Evolutionary conservation across 768 basidiomycete species (phyloP).

Genomic region (Auriculariales sp.): DNA sequence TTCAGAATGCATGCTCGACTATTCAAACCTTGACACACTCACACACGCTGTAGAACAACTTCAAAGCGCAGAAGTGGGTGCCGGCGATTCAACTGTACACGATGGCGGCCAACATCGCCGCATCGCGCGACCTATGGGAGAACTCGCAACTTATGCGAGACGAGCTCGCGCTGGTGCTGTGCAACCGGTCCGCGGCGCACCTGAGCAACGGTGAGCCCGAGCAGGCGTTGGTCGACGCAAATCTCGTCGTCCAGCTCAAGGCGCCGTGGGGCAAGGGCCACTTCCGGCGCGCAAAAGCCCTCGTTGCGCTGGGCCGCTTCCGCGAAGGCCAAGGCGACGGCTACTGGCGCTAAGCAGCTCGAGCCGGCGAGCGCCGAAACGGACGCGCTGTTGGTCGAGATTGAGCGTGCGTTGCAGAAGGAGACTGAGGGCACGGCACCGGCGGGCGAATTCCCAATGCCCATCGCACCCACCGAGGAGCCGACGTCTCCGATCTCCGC

Average conservation of each 20-base stretch:
- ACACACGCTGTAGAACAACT: constrained; percentile 39
- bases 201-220: constrained; percentile 62
- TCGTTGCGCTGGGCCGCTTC: constrained; percentile 52
- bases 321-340: constrained; percentile 68
- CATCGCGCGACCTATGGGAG: constrained; percentile 83
- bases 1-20: constrained; percentile 6
- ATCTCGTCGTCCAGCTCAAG: constrained; percentile 74
- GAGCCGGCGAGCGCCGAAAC: constrained; percentile 54
- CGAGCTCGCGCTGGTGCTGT: constrained; percentile 78
- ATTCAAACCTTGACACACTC: background rate
- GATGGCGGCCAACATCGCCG: constrained; percentile 59
- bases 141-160: constrained; percentile 69
- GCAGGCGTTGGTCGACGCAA: constrained; percentile 75
- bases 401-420: background rate
- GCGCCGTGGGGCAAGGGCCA: constrained; percentile 91
- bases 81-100: constrained; percentile 71
- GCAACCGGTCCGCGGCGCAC: constrained; percentile 85
- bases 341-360: constrained; percentile 72
- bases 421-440: too few species aligned
- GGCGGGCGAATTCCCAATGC: too few species aligned
- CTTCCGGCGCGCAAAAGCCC: constrained; percentile 84
- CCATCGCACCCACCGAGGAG: too few species aligned
- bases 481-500: too few species aligned
- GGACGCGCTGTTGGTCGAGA: background rate
- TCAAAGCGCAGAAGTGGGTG: constrained; percentile 55